Evolutionary conservation across 1,284 basidiomycete genomes (phyloP), one percentile per base, ranked within the genome.

Genomic region (Austroboletus novae-zelandiae): DNA sequence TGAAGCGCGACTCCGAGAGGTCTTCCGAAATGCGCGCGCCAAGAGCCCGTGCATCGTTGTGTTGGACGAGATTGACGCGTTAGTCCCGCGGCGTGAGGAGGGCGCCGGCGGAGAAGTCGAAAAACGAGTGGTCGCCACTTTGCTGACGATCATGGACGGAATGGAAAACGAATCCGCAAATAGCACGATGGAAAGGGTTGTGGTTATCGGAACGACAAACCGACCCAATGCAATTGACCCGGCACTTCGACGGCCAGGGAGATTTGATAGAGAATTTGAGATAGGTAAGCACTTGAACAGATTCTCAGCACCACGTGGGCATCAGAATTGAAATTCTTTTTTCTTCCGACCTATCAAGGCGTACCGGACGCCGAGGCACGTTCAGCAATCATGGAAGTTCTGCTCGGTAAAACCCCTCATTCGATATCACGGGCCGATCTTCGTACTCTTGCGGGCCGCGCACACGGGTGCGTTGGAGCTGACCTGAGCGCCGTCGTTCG

Each of bases 171-270:
- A 76, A 17, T 72, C 69, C 2, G 66, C 64, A 13, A 73, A 71
- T 34, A 73, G 66, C 32, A 71, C 64, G 20, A 72, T 68, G 51
- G 75, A 69, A 43, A 72, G 88, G 51, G 92, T 99, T 5, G 89
- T 99, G 4, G 92, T 99, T 18, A 91, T 99, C 54, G 97, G 93
- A 1, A 97, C 97, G 0, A 99, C 97, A 1, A 99, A 99, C 69
- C 78, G 97, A 32, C 96, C 94, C 4, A 98, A 99, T 66, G 91
- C 94, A 5, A 93, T 99, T 52, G 97, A 99, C 69, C 96, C 95
- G 29, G 97, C 97, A 0, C 74, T 99, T 39, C 76, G 97, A 45
- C 76, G 97, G 31, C 97, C 97, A 4, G 97, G 97, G 2, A 77
- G 97, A 55, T 96, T 99, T 61, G 97, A 99, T 68, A 78, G 93